Conservation (phyloP, 352 stramenopile species). For the Phytophthora pinifolia region DNA sequence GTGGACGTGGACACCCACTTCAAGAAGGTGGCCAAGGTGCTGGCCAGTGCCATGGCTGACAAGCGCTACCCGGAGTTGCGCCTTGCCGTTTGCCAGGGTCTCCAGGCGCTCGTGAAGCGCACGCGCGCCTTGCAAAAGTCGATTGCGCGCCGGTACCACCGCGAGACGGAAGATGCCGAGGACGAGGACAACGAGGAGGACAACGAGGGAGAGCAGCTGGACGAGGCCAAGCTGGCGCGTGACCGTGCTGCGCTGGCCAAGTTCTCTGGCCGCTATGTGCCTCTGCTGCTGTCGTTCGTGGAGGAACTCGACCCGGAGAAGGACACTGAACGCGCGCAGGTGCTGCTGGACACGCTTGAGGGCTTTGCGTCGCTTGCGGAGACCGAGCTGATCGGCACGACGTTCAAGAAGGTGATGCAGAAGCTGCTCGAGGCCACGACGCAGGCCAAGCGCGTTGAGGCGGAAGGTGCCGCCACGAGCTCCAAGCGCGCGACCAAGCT, state of each 20-base stretch:
- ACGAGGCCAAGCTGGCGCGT: constrained; percentile 73
- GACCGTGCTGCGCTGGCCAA: constrained; percentile 80
- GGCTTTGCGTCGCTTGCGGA: constrained; percentile 82
- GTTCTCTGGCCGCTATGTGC: constrained; percentile 82
- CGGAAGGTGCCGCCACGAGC: constrained; percentile 35
- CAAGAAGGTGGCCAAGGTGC: constrained; percentile 85
- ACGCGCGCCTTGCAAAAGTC: constrained; percentile 50
- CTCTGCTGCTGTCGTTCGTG: constrained; percentile 81
- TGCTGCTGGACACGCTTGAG: constrained; percentile 79
- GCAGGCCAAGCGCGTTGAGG: constrained; percentile 65
- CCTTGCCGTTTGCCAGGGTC: constrained; percentile 82
- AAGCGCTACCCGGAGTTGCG: constrained; percentile 85
- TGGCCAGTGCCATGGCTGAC: constrained; percentile 86
- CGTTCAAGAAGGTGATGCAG: constrained; percentile 91
- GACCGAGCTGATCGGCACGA: constrained; percentile 53
- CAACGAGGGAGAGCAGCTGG: constrained; percentile 56
- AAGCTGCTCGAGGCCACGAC: constrained; percentile 86
- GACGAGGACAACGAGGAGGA: constrained; percentile 38
- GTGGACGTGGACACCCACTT: constrained; percentile 80
- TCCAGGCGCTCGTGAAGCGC: constrained; percentile 78
- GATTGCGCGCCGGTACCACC: constrained; percentile 39
- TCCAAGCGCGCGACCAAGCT: constrained; percentile 54
- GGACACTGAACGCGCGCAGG: constrained; percentile 67
- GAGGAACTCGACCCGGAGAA: constrained; percentile 80
- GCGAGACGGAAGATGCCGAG: constrained; percentile 49